A percentile compares a stretch with the other conserved stretches of the same genome.
Conservation (phyloP, 2,329 filamentous ascomycete species). For the Colletotrichum ledebouriae region DNA sequence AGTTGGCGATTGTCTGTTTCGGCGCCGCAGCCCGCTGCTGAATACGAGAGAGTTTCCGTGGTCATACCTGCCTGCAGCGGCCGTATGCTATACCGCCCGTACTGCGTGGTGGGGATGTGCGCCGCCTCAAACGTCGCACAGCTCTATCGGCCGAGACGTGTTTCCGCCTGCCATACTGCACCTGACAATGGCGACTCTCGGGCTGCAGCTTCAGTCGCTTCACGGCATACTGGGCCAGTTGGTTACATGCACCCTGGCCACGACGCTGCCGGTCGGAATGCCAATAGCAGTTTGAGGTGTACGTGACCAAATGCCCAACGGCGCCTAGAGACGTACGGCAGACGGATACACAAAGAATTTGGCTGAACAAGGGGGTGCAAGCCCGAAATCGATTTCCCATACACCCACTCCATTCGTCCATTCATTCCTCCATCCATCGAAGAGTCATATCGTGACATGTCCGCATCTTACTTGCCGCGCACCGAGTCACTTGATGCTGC, state of each 20-base stretch:
- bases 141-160: conserved; percentile 41
- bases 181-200: conserved; percentile 31
- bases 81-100: conserved; percentile 20
- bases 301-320: conserved; percentile 20
- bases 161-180: conserved; percentile 24
- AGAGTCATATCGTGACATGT: conserved; percentile 42
- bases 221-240: conserved; percentile 24
- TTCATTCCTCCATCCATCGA: conserved; percentile 12
- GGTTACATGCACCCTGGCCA: conserved; percentile 28
- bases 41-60: conserved; percentile 20
- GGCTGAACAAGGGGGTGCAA: conserved; percentile 29
- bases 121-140: conserved; percentile 31
- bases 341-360: conserved; percentile 24
- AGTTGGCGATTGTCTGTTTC: conserved; percentile 2
- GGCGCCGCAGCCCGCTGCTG: neutral
- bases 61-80: conserved; percentile 32
- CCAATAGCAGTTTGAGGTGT: conserved; percentile 20
- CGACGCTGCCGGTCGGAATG: conserved; percentile 35
- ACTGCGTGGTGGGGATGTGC: conserved; percentile 24
- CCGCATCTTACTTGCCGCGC: conserved; percentile 39
- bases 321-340: conserved; percentile 18
- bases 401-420: neutral
- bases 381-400: conserved; percentile 29
- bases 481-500: conserved; percentile 39
- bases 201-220: conserved; percentile 31